Conservation (phyloP, 208 protist species). For the Leptomonas pyrrhocoris region DNA sequence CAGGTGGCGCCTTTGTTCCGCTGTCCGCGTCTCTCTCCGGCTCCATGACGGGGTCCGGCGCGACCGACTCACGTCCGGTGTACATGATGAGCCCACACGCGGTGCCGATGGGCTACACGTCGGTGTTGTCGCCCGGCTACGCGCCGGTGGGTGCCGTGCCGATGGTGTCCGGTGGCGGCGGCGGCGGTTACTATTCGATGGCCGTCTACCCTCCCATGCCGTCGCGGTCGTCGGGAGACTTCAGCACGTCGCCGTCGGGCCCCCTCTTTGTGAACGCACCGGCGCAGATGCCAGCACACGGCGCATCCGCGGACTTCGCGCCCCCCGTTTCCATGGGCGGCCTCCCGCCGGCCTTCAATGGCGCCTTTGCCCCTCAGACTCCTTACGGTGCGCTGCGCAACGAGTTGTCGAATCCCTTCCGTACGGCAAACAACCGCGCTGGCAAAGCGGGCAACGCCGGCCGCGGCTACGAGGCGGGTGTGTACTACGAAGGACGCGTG, state of each 20-base stretch:
- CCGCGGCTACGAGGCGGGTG: slow-evolving; percentile 42
- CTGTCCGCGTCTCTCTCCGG: neutral
- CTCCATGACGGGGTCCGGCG: neutral
- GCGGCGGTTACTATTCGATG: slow-evolving; percentile 9
- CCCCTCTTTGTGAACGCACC: neutral
- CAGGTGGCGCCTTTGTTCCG: neutral
- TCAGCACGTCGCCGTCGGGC: neutral
- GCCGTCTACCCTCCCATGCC: neutral
- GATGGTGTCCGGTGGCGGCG: neutral
- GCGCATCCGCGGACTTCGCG: slow-evolving; percentile 1
- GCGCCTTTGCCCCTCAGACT: neutral
- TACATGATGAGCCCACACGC: neutral
- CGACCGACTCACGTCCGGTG: neutral
- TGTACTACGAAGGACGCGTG: slow-evolving; percentile 69
- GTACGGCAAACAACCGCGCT: neutral
- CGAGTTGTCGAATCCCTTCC: neutral
- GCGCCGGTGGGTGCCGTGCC: neutral
- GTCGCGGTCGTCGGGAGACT: neutral
- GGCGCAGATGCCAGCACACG: neutral
- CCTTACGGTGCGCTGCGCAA: neutral
- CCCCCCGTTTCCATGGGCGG: neutral
- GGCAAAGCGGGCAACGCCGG: slow-evolving; percentile 28
- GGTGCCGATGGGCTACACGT: slow-evolving; percentile 6
- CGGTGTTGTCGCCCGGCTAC: neutral
- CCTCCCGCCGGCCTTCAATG: neutral